Base-by-base conservation (phyloP, 805 yeast genomes). In the Zygotorulaspora chibaensis region DNA sequence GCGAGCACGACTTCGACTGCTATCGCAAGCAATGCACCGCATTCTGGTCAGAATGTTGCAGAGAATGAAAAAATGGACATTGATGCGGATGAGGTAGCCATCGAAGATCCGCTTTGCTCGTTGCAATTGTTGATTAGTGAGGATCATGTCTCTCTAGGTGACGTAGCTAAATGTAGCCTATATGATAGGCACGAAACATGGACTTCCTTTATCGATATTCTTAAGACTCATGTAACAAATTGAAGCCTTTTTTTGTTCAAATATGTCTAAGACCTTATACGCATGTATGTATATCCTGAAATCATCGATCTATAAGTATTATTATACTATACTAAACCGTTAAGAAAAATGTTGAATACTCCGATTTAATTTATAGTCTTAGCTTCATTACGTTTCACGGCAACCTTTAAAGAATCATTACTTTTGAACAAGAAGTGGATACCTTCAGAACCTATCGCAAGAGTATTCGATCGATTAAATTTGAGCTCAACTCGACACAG, bases 71-170 rank as follows among this genome's bases (percentile, higher is more conserved):
- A 52, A 9, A 50, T 47, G 47, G 60, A 58, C 20, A 33, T 44
- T 28, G 39, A 38, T 23, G 36, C 39, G 30, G 47, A 38, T 20
- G 40, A 50, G 11, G 29, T 26, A 15, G 18, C 33, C 27, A 30
- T 29, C 15, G 37, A 38, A 13, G 42, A 40, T 10, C 26, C 42
- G 12, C 38, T 35, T 10, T 26, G 46, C 11, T 35, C 39, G 3
- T 13, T 45, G 16, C 56, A 56, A 30, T 35, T 65, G 12, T 43
- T 62, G 7, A 36, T 65, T 2, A 55, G 61, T 45, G 69, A 65
- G 43, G 68, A 65, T 29, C 61, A 54, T 38, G 42, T 65, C 1
- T 48, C 52, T 3, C 28, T 61, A 23, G 57, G 47, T 18, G 43
- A 51, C 11, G 16, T 46, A 11, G 52, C 56, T 1, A 50, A 43